A percentile compares a stretch with the other conserved stretches of the same genome.
Conservation (phyloP, 768 basidiomycete genomes). For the Zangia roseola region DNA sequence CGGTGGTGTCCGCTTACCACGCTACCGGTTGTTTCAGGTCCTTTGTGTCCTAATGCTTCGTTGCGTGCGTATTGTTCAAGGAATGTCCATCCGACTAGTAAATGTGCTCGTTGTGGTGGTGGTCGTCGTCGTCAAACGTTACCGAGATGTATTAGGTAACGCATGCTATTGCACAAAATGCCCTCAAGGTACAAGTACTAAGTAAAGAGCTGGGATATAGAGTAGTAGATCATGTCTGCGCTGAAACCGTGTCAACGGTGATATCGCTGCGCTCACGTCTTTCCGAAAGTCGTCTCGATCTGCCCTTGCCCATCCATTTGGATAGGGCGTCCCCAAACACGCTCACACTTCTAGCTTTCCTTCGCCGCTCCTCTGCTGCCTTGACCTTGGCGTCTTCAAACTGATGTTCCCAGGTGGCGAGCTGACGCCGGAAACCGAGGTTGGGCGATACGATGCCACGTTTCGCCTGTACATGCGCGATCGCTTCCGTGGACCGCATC, state of each 20-base stretch:
- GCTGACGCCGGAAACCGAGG: conserved; percentile 62
- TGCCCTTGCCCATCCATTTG: conserved; percentile 18
- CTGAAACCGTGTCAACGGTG: not conserved
- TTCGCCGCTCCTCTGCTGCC: conserved; percentile 16
- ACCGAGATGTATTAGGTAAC: conserved; percentile 19
- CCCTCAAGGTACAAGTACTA: too few species aligned
- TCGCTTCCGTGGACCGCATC: conserved; percentile 53
- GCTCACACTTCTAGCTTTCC: conserved; percentile 6
- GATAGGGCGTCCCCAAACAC: conserved; percentile 8
- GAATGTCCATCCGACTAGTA: conserved; percentile 28
- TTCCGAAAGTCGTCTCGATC: not conserved
- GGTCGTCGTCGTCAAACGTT: conserved; percentile 1
- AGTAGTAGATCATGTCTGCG: not conserved
- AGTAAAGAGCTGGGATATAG: too few species aligned
- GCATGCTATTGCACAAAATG: not conserved
- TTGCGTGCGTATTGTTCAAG: conserved; percentile 19
- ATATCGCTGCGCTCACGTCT: not conserved
- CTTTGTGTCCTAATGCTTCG: not conserved
- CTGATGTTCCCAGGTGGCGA: conserved; percentile 36
- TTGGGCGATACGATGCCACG: conserved; percentile 67
- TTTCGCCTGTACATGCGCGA: conserved; percentile 52
- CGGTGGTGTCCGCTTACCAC: conserved; percentile 5
- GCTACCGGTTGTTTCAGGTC: conserved; percentile 3
- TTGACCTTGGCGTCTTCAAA: conserved; percentile 26
- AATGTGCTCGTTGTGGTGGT: conserved; percentile 4